A percentile compares a stretch with the other conserved stretches of the same genome.
phyloP scores from a whole-genome alignment of 345 rosid genomes.

The Diplotaxis tenuifolia region DNA sequence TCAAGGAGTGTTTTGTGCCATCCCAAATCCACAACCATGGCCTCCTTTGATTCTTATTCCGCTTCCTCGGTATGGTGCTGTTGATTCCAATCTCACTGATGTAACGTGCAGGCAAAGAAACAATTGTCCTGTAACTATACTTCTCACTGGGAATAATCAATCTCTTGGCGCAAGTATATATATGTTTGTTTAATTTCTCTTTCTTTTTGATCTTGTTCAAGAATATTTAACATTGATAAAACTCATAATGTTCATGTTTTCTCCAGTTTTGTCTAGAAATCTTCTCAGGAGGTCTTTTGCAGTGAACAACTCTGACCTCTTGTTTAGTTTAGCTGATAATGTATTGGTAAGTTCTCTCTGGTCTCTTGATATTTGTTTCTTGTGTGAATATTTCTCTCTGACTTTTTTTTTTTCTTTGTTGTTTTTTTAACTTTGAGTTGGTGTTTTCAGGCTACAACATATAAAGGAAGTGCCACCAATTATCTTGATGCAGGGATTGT shows the following conservation, averaged over 20 bases:
- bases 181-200: too few species aligned
- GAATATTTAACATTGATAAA: not conserved
- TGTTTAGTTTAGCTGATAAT: constrained; percentile 42
- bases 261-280: constrained; percentile 50
- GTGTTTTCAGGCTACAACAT: constrained; percentile 63
- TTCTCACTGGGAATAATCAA: constrained; percentile 64
- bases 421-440: not conserved
- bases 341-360: constrained; percentile 47
- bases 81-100: constrained; percentile 45
- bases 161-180: constrained; percentile 60
- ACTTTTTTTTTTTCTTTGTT: not conserved
- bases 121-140: constrained; percentile 62
- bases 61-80: constrained; percentile 53
- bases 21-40: constrained; percentile 62
- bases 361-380: not conserved
- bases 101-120: constrained; percentile 58
- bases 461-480: constrained; percentile 33
- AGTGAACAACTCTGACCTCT: constrained; percentile 39
- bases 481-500: constrained; percentile 60
- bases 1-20: constrained; percentile 58
- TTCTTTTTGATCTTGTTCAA: not conserved
- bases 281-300: constrained; percentile 44
- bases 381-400: not conserved
- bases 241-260: constrained; percentile 1
- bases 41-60: constrained; percentile 83